Base-by-base conservation (phyloP, 1,284 basidiomycete genomes). In the Neonothopanus nambi region DNA sequence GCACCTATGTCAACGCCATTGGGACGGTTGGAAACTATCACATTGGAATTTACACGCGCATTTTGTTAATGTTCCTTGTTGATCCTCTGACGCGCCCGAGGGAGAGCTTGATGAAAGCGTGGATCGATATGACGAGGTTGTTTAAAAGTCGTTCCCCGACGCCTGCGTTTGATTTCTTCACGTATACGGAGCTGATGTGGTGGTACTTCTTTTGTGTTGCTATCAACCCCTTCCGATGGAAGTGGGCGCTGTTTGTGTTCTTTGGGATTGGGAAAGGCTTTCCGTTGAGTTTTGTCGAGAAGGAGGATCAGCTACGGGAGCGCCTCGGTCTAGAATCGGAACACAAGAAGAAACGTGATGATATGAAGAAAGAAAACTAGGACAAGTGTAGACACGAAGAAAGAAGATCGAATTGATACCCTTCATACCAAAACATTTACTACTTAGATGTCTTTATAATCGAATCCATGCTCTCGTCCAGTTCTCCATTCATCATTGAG, bases 121-220 rank as follows among this genome's bases (percentile, higher is more conserved):
- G 84, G 84, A 83, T 86, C 36, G 81, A 85, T 63, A 68, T 76
- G 36, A 69, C 84, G 37, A 72, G 78, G n/a, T 83, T 77, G 66
- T 62, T 85, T 63, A 86, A 86, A 66, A 45, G 33, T 21, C 49
- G 52, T n/a, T 49, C 53, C 3, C 47, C 52, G 5, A 58, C 57
- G 28, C 53, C 52, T 3, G 70, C 73, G 11, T 70, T 85, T 7
- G 76, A 78, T 18, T 85, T 85, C 70, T 85, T 86, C 71, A 84
- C 82, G 3, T 85, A 85, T 65, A 76, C 77, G 69, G 83, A 85
- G 59, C 73, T 85, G 30, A 37, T 58, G 15, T 58, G 54, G 54
- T 58, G 57, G 57, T 56, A 53, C 21, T 48, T 46, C 15, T 58
- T 58, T 40, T 58, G 57, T 47, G 57, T 58, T 18, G 54, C 47